Base-by-base conservation (phyloP, 345 rosid species). In the Hirschfeldia incana region DNA sequence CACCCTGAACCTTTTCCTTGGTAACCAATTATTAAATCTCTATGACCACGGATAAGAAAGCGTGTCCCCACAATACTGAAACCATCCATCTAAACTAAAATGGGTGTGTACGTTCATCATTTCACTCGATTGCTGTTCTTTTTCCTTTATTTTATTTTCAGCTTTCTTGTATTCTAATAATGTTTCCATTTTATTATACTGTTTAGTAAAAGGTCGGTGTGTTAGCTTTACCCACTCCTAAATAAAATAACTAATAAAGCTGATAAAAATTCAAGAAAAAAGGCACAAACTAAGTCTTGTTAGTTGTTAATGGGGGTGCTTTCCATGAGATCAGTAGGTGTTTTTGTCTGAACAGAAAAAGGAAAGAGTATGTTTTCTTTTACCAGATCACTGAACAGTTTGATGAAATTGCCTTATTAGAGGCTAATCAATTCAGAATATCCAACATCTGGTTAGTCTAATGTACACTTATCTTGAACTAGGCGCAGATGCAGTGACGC, bases 201-300 rank as follows among this genome's bases (percentile, higher is more conserved):
- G 26, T 67, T 46, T 73, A 34, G 69, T 73, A 34, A 60, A 46
- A 17, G 60, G 74, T 79, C 65, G 74, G 68, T 79, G 58, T 73
- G 82, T 73, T 73, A 73, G 82, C 74, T 79, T 79, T 79, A 79
- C 78, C 82, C 74, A 79, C 82, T 79, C 37, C 63, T 59, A 44
- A 27, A 16, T 61, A 60, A 51, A 46, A 73, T 7, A 67, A 79
- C 33, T 67, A 68, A 79, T 73, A 60, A 73, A 49, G 68, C 34
- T 68, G 65, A 59, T 60, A 60, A 79, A 36, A 62, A 34, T 73
- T 73, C 78, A 67, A 73, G 26, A 49, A 21, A 21, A 71, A 53
- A 65, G 67, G 9, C 13, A 76, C 51, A 44, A 8, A 13, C n/a
- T 28, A 8, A 39, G 53, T 17, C 55, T 21, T 15, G 32, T 7